phyloP scores from a whole-genome alignment of 148 eudicot species.

The Bassia scoparia region DNA sequence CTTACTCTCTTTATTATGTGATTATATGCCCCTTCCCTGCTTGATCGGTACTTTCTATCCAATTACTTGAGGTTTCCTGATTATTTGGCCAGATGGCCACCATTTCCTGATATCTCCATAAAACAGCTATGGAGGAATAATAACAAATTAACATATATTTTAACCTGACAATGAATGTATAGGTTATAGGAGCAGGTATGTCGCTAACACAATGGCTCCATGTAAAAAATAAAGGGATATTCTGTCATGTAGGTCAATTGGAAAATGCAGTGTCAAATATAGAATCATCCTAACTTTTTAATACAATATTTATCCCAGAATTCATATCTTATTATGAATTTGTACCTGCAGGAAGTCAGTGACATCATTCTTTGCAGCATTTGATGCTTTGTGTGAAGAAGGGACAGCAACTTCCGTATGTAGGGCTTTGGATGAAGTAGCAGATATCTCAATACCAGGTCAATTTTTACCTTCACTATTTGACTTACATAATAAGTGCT shows the following conservation, averaged over 20 bases:
- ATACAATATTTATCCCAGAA: constrained; percentile 18
- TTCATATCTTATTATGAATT: neutral
- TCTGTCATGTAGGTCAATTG: neutral
- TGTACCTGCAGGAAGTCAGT: constrained; percentile 69
- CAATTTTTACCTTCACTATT: constrained; percentile 3
- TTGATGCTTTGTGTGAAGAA: constrained; percentile 95
- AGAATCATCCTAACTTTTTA: neutral
- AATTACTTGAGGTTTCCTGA: neutral
- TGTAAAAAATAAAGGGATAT: neutral
- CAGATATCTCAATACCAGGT: constrained; percentile 83
- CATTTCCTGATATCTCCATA: neutral
- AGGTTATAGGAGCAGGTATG: neutral
- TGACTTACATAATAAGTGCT: neutral
- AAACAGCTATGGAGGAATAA: neutral
- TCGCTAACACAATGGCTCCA: neutral
- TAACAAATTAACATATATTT: too few species aligned
- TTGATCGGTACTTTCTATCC: neutral
- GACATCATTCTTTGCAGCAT: constrained; percentile 87
- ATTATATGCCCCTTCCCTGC: neutral
- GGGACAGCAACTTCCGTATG: constrained; percentile 93
- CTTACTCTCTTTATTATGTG: neutral
- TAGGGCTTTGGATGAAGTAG: constrained; percentile 83
- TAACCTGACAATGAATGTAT: neutral
- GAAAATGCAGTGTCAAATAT: neutral
- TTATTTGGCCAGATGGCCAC: neutral